These are phyloP conservation scores for Silene noctiflora DNA, from an alignment of 179 eudicot species.

Conservation along the genomic window DNA sequence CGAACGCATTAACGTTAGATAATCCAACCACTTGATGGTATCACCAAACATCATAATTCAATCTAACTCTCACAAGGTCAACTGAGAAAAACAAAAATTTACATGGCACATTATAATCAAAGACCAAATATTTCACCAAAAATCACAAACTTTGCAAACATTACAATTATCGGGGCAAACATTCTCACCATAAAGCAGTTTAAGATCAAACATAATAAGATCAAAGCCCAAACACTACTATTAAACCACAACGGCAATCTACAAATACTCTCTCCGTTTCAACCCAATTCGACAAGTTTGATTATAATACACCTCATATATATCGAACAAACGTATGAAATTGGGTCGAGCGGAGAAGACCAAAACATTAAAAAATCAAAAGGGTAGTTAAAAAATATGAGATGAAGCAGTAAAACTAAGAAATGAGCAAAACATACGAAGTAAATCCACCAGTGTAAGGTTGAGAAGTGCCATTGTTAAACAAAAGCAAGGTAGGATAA, in stretches of 20 bases:
- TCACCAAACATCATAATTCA: not conserved
- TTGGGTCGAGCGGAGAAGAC: not conserved
- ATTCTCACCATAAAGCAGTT: not conserved
- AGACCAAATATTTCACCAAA: conserved; percentile 1
- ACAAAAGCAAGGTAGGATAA: conserved; percentile 74
- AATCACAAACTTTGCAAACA: not conserved
- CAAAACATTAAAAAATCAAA: not conserved
- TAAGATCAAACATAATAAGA: not conserved
- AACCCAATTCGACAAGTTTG: too few species aligned
- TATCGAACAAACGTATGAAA: too few species aligned
- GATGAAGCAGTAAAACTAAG: not conserved
- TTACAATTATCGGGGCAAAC: not conserved
- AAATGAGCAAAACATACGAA: conserved; percentile 40
- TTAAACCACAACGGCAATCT: not conserved
- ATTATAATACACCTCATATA: too few species aligned
- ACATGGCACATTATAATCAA: not conserved
- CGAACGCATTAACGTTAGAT: not conserved
- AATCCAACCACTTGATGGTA: not conserved
- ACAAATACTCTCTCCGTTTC: too few species aligned
- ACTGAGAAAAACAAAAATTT: not conserved
- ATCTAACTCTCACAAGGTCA: not conserved
- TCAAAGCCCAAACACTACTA: not conserved
- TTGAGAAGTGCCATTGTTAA: conserved; percentile 70
- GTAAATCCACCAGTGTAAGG: conserved; percentile 81
- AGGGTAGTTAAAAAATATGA: not conserved